phyloP scores from a whole-genome alignment of 495 filamentous ascomycete species.

The Podospora pseudocomata region DNA sequence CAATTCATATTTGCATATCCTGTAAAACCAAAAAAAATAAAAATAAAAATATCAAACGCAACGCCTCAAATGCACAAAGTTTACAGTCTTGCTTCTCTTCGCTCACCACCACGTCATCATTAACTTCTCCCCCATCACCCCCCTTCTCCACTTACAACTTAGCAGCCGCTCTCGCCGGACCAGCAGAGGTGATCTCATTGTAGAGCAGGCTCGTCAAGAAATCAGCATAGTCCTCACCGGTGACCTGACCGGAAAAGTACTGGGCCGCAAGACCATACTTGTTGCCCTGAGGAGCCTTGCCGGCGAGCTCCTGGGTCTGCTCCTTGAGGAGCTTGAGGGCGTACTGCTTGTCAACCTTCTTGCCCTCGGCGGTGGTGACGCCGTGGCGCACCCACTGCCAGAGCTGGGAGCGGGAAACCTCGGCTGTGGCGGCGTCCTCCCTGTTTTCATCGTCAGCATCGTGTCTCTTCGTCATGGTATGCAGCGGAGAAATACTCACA shows the following conservation, averaged over 20 bases:
- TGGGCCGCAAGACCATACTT: constrained; percentile 87
- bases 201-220: constrained; percentile 92
- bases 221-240: constrained; percentile 94
- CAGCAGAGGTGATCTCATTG: constrained; percentile 89
- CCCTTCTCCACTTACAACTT: constrained; percentile 60
- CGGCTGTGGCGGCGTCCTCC: constrained; percentile 96
- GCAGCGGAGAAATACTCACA: constrained; percentile 47
- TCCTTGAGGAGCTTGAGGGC: constrained; percentile 84
- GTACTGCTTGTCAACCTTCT: constrained; percentile 88
- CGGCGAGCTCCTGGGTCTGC: constrained; percentile 69
- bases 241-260: constrained; percentile 91
- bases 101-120: not conserved
- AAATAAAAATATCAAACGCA: not conserved
- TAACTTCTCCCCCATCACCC: not conserved
- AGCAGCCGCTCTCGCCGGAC: constrained; percentile 62
- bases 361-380: constrained; percentile 81
- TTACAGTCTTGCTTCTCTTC: not conserved
- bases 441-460: constrained; percentile 28
- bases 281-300: constrained; percentile 81
- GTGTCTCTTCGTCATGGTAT: not conserved
- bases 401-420: constrained; percentile 86
- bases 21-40: not conserved
- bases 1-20: not conserved
- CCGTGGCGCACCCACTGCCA: constrained; percentile 96
- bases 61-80: not conserved